Evolutionary conservation across 768 basidiomycete species (phyloP).

Genomic region (Macrolepiota albuminosa): DNA sequence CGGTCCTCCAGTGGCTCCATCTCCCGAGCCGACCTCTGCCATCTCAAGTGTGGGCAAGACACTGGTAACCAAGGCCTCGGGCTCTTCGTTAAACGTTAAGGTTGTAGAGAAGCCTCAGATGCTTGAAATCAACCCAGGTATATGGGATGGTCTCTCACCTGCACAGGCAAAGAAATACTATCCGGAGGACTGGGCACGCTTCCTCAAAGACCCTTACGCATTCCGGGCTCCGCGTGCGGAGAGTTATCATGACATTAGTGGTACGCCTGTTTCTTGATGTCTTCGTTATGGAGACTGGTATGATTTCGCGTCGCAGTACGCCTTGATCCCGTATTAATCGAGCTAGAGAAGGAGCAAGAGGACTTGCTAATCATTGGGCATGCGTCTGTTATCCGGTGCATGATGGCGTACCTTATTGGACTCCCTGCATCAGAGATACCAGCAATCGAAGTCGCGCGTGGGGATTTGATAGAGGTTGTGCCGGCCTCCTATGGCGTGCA

Average conservation of each 20-base stretch:
- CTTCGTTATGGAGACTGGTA: background rate
- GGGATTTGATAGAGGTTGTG: constrained; percentile 91
- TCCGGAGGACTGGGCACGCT: constrained; percentile 91
- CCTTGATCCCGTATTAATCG: constrained; percentile 88
- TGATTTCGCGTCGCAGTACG: constrained; percentile 54
- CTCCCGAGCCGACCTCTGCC: constrained; percentile 8
- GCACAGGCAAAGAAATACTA: constrained; percentile 88
- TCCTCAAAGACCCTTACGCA: constrained; percentile 88
- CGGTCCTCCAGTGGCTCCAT: constrained; percentile 6
- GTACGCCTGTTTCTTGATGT: constrained; percentile 32
- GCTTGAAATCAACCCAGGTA: constrained; percentile 96
- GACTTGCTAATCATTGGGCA: constrained; percentile 96
- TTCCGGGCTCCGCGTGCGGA: constrained; percentile 92
- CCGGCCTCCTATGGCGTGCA: constrained; percentile 89
- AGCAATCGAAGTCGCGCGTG: constrained; percentile 93
- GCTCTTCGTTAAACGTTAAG: constrained; percentile 50
- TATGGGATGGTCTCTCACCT: constrained; percentile 94
- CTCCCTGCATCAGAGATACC: constrained; percentile 95
- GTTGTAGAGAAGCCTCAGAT: constrained; percentile 95
- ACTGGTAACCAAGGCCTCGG: constrained; percentile 7
- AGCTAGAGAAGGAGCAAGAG: constrained; percentile 90
- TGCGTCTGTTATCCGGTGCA: constrained; percentile 94
- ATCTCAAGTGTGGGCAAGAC: constrained; percentile 6
- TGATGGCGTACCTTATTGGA: constrained; percentile 90
- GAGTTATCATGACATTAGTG: constrained; percentile 93